Conservation (phyloP, 2,329 filamentous ascomycete genomes). For the Pochonia chlamydosporia region DNA sequence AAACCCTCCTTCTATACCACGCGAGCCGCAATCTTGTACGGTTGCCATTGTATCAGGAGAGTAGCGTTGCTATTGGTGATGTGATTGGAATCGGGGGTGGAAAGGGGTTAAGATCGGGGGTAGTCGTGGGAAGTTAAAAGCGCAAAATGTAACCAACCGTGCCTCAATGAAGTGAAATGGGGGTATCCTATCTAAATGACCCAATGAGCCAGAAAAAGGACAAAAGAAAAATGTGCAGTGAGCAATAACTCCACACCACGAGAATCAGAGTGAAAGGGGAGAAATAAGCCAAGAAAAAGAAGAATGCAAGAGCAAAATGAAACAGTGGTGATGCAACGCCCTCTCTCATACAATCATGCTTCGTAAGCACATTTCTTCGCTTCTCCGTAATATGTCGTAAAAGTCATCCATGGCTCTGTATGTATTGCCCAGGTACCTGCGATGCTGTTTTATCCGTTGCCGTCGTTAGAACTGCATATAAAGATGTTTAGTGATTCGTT, state of each 20-base stretch:
- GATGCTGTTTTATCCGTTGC: constrained; percentile 6
- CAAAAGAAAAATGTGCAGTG: constrained; percentile 13
- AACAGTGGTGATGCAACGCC: constrained; percentile 3
- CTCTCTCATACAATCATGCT: constrained; percentile 20
- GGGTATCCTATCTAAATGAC: constrained; percentile 37
- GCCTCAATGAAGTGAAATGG: constrained; percentile 13
- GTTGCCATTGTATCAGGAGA: neutral
- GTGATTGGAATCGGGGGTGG: neutral
- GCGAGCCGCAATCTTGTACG: neutral
- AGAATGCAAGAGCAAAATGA: neutral
- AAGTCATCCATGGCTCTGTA: constrained; percentile 3
- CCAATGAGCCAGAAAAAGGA: neutral
- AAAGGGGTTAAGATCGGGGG: neutral
- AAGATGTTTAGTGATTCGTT: neutral
- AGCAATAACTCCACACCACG: constrained; percentile 12
- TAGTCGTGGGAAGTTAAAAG: neutral
- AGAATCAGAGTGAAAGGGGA: neutral
- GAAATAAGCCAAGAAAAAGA: neutral
- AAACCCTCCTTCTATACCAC: neutral
- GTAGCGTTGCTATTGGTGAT: neutral
- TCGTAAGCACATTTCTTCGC: constrained; percentile 10
- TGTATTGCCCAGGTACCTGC: neutral
- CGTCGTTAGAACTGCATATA: neutral
- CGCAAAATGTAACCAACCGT: constrained; percentile 2
- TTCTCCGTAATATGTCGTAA: constrained; percentile 4